Conservation (phyloP, 2,329 filamentous ascomycete genomes). For the Erysiphe neolycopersici region DNA sequence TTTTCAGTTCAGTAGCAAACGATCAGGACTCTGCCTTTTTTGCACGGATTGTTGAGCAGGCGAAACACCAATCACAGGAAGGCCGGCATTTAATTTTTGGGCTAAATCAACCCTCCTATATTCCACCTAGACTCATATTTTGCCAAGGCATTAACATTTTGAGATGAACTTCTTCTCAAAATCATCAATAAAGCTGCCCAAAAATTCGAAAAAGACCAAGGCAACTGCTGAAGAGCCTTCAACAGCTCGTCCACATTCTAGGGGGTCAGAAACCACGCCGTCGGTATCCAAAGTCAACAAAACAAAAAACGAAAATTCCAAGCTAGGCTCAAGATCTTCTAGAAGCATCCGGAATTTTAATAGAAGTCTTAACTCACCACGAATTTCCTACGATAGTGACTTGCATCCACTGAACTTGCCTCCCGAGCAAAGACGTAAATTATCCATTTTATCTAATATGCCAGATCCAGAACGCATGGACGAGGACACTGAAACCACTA, state of each 20-base stretch:
- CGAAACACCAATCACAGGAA: neutral
- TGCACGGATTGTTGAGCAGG: neutral
- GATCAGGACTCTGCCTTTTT: neutral
- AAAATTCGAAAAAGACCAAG: slow-evolving; percentile 13
- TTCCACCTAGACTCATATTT: neutral
- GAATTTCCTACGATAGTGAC: slow-evolving; percentile 25
- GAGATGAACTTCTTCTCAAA: slow-evolving; percentile 15
- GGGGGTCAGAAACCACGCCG: slow-evolving; percentile 10
- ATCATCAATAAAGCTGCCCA: slow-evolving; percentile 12
- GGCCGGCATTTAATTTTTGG: neutral
- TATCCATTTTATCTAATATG: slow-evolving; percentile 38
- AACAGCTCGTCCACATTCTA: slow-evolving; percentile 9
- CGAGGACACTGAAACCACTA: slow-evolving; percentile 35
- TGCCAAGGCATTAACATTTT: neutral
- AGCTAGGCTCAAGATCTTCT: slow-evolving; percentile 9
- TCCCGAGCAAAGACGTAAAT: slow-evolving; percentile 60
- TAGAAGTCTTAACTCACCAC: slow-evolving; percentile 8
- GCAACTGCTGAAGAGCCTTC: slow-evolving; percentile 6
- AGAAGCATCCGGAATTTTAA: slow-evolving; percentile 10
- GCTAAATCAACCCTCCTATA: neutral
- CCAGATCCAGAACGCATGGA: slow-evolving; percentile 39
- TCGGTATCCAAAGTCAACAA: slow-evolving; percentile 8
- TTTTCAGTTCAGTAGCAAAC: neutral
- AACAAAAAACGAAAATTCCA: slow-evolving; percentile 10
- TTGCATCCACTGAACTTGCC: slow-evolving; percentile 75